A percentile compares a stretch with the other conserved stretches of the same genome.
These are phyloP conservation scores for Tetracentron sinense DNA, from an alignment of 164 flowering plant genomes.

Conservation along the genomic window DNA sequence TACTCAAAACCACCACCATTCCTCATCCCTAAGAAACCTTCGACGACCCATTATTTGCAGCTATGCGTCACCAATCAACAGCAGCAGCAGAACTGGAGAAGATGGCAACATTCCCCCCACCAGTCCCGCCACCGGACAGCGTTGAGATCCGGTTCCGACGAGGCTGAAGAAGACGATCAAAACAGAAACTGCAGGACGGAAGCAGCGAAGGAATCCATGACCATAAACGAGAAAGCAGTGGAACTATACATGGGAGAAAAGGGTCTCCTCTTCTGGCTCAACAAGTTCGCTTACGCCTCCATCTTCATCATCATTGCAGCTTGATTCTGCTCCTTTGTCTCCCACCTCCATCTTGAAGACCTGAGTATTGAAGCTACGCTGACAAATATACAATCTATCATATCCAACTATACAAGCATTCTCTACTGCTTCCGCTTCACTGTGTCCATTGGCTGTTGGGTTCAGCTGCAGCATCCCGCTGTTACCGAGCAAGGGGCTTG, in stretches of 20 bases:
- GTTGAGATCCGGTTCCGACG: conserved; percentile 39
- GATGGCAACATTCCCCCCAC: conserved; percentile 16
- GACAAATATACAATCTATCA: no score
- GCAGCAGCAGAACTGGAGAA: conserved; percentile 13
- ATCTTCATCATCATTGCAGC: conserved; percentile 72
- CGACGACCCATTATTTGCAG: no score
- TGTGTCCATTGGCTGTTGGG: no score
- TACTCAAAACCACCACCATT: no score
- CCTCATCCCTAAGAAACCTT: no score
- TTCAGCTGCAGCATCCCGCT: no score
- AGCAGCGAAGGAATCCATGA: conserved; percentile 96
- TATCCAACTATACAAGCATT: no score
- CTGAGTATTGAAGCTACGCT: no score
- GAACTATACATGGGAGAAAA: conserved; percentile 81
- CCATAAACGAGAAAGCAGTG: conserved; percentile 55
- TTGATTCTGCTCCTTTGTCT: conserved; percentile 61
- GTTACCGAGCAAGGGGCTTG: no score
- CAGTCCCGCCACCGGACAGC: conserved; percentile 23
- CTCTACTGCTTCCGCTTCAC: no score
- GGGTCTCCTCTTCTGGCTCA: conserved; percentile 83
- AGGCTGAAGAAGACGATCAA: conserved; percentile 36
- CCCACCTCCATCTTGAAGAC: conserved; percentile 46
- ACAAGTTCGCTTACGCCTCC: conserved; percentile 93
- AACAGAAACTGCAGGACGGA: conserved; percentile 16
- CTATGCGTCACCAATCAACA: conserved; percentile 17